These are phyloP conservation scores for Chrysoporthe puriensis DNA, from an alignment of 2,329 filamentous ascomycete species.

Conservation along the genomic window DNA sequence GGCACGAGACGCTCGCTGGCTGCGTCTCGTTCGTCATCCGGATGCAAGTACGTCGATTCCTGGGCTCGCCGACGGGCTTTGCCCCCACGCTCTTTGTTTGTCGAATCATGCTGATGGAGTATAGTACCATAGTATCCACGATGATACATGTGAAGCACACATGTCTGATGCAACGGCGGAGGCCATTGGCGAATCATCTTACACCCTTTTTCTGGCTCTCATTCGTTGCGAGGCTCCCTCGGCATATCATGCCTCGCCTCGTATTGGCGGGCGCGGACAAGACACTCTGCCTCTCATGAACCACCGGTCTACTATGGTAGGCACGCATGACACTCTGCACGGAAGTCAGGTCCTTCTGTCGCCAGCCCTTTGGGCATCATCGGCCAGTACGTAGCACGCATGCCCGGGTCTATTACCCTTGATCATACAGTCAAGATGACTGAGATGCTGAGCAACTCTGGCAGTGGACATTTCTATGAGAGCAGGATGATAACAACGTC, in stretches of 20 bases:
- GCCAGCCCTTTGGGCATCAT: background rate
- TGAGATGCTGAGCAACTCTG: background rate
- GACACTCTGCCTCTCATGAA: background rate
- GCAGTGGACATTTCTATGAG: background rate
- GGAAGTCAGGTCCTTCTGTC: background rate
- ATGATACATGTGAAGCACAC: background rate
- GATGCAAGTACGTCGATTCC: background rate
- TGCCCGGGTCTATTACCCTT: background rate
- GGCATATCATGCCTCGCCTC: background rate
- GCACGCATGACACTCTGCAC: background rate
- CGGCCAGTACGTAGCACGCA: background rate
- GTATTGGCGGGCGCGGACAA: background rate
- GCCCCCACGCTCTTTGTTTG: background rate
- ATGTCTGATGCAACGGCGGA: background rate
- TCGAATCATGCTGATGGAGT: background rate
- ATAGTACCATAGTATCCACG: background rate
- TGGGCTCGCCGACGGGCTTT: background rate
- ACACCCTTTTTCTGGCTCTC: constrained; percentile 16
- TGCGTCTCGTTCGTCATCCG: background rate
- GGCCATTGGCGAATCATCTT: constrained; percentile 26
- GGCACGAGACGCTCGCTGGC: background rate
- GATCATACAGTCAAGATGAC: background rate
- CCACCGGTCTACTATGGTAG: background rate
- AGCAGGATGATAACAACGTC: background rate
- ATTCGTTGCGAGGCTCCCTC: background rate